Evolutionary conservation across 768 basidiomycete genomes (phyloP), one percentile per base, ranked within the genome.

Genomic region (Tulasnella sp.): DNA sequence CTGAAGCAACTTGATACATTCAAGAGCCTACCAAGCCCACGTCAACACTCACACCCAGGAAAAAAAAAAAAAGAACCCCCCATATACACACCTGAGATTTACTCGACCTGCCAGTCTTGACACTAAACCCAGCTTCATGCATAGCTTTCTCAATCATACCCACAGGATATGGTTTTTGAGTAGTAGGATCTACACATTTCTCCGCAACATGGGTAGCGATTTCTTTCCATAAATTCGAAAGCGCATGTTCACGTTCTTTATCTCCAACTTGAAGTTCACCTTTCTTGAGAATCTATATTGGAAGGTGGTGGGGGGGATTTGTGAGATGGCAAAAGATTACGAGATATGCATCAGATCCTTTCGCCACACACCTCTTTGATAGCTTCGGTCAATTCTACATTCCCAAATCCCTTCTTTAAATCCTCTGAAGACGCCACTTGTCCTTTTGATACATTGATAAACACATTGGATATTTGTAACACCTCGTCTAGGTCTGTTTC

Each of bases 91-190:
- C 88, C 76, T 99, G 95, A 45, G 83, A 85, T 69, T 99, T 99
- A 4, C 91, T 92, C 19, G 76, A 83, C 70, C 96, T 96, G 57
- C 81, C 79, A 39, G 74, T 74, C 59, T 86, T 83, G 24, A 93
- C 83, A 58, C 88, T 93, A 66, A 84, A 92, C 1, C 92, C 92
- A 7, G 87, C 83, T 63, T 98, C 92, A 7, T 78, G 68, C 93
- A 99, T 93, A 0, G 91, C 91, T 66, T 95, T 98, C 63, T 99
- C 95, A 56, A 99, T 88, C 72, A 98, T 88, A 15, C 87, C 82
- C 28, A 93, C 88, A 4, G 90, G 82, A 63, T 96, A 91, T 4
- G 92, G 90, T 8, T 79, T 70, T 62, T 88, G 82, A 1, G 90
- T 93, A 3, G 73, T 68, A 1, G 95, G 95, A 61, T 98, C 92